Base-by-base conservation (phyloP, 495 filamentous ascomycete species). In the Trichoderma erinaceum region DNA sequence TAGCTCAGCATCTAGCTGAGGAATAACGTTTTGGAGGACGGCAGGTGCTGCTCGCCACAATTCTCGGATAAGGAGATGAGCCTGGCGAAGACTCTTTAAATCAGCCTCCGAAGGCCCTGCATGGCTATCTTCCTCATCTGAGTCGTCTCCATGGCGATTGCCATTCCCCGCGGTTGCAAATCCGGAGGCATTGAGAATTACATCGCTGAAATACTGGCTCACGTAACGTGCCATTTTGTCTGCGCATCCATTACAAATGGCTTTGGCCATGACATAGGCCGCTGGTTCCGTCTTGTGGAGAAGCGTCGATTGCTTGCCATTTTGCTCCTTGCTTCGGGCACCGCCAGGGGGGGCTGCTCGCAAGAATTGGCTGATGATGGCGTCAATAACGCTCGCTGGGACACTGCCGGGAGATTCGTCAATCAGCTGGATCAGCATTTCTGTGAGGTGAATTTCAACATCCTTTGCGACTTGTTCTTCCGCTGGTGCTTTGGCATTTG, bases 171-270 rank as follows among this genome's bases (percentile, higher is more conserved):
- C 79, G 1, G 80, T 78, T 18, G 73, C 77, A 48, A 79, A 81
- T 3, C 86, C 83, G 0, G 94, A 92, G 15, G 91, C 89, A 71
- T 97, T 91, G 61, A 97, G 86, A 66, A 99, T 94, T 27, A 98
- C 92, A 68, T 97, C 92, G 76, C 93, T 95, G 78, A 99, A 99
- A 74, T 97, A 99, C 73, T 96, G 93, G 70, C 92, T 93, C 67
- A 97, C 89, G 71, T 92, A 89, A 64, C 92, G 88, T 1, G 92
- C 89, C 94, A 99, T 97, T 75, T 93, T 91, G 69, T 97, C 95
- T 2, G 91, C 87, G 68, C 88, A 94, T n/a, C 83, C 80, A 72
- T 94, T 95, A 77, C 95, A 99, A 38, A 99, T 89, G 7, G 89
- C 89, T 76, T 93, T 96, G 38, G 95, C 93, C 91, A 97, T 97